Evolutionary conservation across 2,329 filamentous ascomycete genomes (phyloP).

Genomic region (Emmonsiellopsis sp.): DNA sequence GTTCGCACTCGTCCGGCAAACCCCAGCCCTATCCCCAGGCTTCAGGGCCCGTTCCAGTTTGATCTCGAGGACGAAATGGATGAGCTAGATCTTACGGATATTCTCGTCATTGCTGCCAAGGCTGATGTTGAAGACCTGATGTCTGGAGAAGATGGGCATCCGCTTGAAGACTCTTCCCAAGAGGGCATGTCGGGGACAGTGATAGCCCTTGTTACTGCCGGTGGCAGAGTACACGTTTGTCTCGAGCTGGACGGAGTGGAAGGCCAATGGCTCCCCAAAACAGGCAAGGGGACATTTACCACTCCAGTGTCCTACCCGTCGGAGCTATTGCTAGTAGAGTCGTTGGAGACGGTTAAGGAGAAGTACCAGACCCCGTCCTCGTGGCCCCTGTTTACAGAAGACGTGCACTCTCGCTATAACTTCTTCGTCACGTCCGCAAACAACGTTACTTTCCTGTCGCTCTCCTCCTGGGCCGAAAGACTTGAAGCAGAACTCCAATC

Average conservation of each 20-base stretch:
- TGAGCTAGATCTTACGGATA: conserved; percentile 51
- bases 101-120: conserved; percentile 47
- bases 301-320: conserved; percentile 33
- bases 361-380: conserved; percentile 18
- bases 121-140: conserved; percentile 45
- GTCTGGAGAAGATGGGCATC: conserved; percentile 36
- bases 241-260: conserved; percentile 54
- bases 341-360: conserved; percentile 31
- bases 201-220: conserved; percentile 49
- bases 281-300: conserved; percentile 31
- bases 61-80: conserved; percentile 41
- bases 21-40: conserved; percentile 47
- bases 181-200: conserved; percentile 48
- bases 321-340: conserved; percentile 37
- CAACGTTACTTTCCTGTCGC: conserved; percentile 47
- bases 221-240: conserved; percentile 49
- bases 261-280: conserved; percentile 53
- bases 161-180: conserved; percentile 31
- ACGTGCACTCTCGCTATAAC: conserved; percentile 47
- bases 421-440: conserved; percentile 50
- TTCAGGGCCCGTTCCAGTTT: conserved; percentile 54
- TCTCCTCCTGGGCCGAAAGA: conserved; percentile 48
- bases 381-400: conserved; percentile 49
- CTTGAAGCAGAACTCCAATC: conserved; percentile 49
- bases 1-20: conserved; percentile 48